Evolutionary conservation across 148 eudicot genomes (phyloP), one percentile per base, ranked within the genome.

Genomic region (Rhododendron molle): DNA sequence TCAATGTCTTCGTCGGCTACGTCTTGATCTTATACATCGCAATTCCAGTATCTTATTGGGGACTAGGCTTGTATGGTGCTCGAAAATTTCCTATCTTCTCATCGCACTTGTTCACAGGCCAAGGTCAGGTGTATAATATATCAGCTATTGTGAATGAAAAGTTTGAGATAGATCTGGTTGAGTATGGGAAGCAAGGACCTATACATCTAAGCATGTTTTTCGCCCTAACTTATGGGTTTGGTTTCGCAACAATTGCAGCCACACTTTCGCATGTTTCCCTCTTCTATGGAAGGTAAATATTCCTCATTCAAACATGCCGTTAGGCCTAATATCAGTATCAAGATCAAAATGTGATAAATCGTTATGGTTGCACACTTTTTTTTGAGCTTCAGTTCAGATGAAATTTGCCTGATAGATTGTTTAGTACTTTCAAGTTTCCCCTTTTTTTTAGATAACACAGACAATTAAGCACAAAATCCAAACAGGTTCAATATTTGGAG

Each of bases 221-320:
- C n/a, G 98, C 98, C 49, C 94, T 96, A 49, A 93, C 95, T 62
- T 96, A 96, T 83, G 98, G 98, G 58, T 95, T 96, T 86, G 98
- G 98, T 56, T 96, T 96, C 58, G 98, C 98, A 15, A 90, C 98
- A 36, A 94, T 96, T 38, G 98, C 98, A 7, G 77, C 98, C 23
- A 96, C 98, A 49, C 88, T 96, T 44, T 90, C 98, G 46, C 98
- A 94, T 88, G 98, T 96, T 16, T 89, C 86, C 81, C 87, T 91
- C 86, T 96, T 96, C 92, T 91, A 96, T 83, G 98, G 98, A 85
- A 94, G 96, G 98, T 94, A 94, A 78, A 13, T 52, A 32, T 65
- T 52, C 28, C 71, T 81, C 38, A 44, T n/a, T 28, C 81, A 78
- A 78, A 78, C 32, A n/a, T 78, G 54, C 21, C 76, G 23, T n/a